Evolutionary conservation across 2,329 filamentous ascomycete genomes (phyloP).

Genomic region (Fusarium robinianum): DNA sequence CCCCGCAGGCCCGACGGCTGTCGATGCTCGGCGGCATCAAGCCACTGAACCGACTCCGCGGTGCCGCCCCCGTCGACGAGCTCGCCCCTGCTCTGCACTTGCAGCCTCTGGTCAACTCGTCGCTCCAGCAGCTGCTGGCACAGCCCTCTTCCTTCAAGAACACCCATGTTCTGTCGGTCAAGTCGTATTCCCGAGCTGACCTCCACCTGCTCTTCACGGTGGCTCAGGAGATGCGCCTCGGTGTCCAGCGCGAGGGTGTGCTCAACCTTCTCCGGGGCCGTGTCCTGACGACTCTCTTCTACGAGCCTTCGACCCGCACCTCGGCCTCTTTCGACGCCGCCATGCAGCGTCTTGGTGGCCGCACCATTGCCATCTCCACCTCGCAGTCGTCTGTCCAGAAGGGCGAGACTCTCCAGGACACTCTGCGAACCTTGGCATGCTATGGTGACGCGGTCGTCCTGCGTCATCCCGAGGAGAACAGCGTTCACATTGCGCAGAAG

Average conservation of each 20-base stretch:
- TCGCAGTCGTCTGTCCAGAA: constrained; percentile 88
- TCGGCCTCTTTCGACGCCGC: constrained; percentile 96
- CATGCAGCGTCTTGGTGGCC: constrained; percentile 95
- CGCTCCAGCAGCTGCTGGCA: constrained; percentile 73
- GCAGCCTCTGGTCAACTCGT: constrained; percentile 59
- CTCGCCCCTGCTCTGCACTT: constrained; percentile 52
- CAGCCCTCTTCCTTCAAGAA: constrained; percentile 83
- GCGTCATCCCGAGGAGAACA: constrained; percentile 83
- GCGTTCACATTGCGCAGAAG: constrained; percentile 80
- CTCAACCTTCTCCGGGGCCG: constrained; percentile 84
- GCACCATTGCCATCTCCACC: constrained; percentile 81
- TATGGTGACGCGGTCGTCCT: constrained; percentile 97
- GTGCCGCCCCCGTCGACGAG: constrained; percentile 47
- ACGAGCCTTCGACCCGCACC: constrained; percentile 94
- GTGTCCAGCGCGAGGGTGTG: constrained; percentile 89
- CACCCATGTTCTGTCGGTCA: constrained; percentile 88
- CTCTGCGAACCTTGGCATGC: constrained; percentile 88
- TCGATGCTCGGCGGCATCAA: constrained; percentile 39
- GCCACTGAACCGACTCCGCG: constrained; percentile 40
- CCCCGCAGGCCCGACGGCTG: constrained; percentile 42
- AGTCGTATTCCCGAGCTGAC: constrained; percentile 84
- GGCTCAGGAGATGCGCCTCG: constrained; percentile 95
- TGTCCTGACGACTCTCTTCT: constrained; percentile 92
- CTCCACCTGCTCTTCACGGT: constrained; percentile 94
- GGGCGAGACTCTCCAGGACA: constrained; percentile 92